phyloP scores from a whole-genome alignment of 768 basidiomycete species.

The Pleurotus ostreatus region DNA sequence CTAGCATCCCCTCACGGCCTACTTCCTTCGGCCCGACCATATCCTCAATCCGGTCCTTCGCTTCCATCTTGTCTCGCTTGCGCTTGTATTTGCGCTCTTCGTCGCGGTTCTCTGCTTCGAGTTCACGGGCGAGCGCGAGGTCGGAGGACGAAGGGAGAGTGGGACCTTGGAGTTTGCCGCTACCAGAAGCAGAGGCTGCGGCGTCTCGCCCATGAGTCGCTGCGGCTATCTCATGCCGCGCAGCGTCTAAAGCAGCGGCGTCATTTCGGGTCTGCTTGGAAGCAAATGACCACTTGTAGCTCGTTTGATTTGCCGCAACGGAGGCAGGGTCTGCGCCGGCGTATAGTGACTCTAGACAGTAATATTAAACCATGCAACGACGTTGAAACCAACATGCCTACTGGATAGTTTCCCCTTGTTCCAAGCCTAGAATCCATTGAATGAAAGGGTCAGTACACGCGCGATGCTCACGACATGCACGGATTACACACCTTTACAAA shows the following conservation, averaged over 20 bases:
- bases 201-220: slow-evolving; percentile 38
- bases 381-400: slow-evolving; percentile 24
- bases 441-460: neutral
- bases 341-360: slow-evolving; percentile 47
- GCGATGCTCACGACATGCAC: neutral
- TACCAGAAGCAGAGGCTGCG: slow-evolving; percentile 19
- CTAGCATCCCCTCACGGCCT: slow-evolving; percentile 80
- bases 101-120: slow-evolving; percentile 43
- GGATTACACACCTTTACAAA: slow-evolving; percentile 66
- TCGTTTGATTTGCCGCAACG: slow-evolving; percentile 67
- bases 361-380: neutral
- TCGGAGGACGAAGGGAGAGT: slow-evolving; percentile 68
- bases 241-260: slow-evolving; percentile 48
- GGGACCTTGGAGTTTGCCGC: slow-evolving; percentile 57
- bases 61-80: slow-evolving; percentile 63
- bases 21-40: slow-evolving; percentile 75
- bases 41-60: slow-evolving; percentile 71
- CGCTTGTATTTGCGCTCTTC: slow-evolving; percentile 55
- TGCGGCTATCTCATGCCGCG: slow-evolving; percentile 55
- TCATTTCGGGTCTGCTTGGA: slow-evolving; percentile 61
- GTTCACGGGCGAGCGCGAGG: slow-evolving; percentile 65
- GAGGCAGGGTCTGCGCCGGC: slow-evolving; percentile 53
- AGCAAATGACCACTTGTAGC: slow-evolving; percentile 87
- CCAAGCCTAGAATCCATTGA: slow-evolving; percentile 52
- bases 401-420: slow-evolving; percentile 73